These are phyloP conservation scores for Aspergillus oerlinghausenensis DNA, from an alignment of 2,329 filamentous ascomycete species.

Conservation along the genomic window DNA sequence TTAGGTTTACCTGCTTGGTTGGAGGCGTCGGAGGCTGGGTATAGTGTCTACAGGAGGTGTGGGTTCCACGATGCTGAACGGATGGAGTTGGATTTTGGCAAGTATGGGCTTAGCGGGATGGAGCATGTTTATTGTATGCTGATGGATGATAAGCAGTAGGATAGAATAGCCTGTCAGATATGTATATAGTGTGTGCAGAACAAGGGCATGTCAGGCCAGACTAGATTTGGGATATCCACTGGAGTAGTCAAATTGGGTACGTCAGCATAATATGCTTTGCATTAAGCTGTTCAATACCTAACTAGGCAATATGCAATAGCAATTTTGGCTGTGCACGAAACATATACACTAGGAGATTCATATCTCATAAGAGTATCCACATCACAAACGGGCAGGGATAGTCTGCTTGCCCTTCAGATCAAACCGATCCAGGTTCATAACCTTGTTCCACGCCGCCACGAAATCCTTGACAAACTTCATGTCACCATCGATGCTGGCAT, in stretches of 20 bases:
- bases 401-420: conserved; percentile 37
- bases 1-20: not conserved
- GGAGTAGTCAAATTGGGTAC: no score
- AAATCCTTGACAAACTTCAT: conserved; percentile 69
- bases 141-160: not conserved
- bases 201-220: no score
- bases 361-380: no score
- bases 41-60: not conserved
- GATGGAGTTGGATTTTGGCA: not conserved
- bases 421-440: conserved; percentile 69
- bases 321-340: no score
- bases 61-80: conserved; percentile 1
- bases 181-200: no score
- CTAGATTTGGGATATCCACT: no score
- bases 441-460: conserved; percentile 66
- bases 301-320: no score
- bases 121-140: not conserved
- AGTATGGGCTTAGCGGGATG: not conserved
- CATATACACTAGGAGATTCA: no score
- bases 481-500: conserved; percentile 55
- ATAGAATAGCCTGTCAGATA: no score
- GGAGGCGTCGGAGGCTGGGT: conserved; percentile 1
- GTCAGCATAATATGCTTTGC: no score
- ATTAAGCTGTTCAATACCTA: no score
- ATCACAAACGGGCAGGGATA: not conserved